Percentiles rank a stretch among this genome's conserved stretches.
Conservation (phyloP, 768 basidiomycete genomes). For the Cubamyces lactineus region DNA sequence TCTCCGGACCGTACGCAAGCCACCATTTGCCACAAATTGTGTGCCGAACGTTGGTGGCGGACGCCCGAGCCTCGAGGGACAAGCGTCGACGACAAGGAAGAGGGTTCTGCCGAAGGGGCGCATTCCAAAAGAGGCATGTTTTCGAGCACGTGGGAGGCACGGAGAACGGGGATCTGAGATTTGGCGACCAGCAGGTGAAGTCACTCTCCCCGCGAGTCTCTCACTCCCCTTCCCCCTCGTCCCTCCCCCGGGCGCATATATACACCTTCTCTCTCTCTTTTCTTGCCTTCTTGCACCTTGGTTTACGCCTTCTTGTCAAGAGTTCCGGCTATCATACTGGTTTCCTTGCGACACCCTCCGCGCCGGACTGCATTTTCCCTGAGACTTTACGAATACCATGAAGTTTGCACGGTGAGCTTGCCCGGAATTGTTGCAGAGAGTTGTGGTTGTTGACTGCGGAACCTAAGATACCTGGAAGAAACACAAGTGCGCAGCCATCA, state of each 20-base stretch:
- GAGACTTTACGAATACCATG: conserved; percentile 12
- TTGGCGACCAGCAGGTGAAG: conserved; percentile 7
- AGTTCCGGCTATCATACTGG: neutral
- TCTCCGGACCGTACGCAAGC: neutral
- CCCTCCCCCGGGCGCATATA: neutral
- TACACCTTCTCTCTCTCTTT: neutral
- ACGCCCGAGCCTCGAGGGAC: too few relatives aligned
- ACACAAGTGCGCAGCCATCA: conserved; percentile 6
- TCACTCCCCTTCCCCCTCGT: neutral
- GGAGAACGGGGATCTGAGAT: neutral
- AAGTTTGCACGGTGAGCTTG: conserved; percentile 20
- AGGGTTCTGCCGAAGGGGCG: neutral
- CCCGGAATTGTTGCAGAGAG: too few relatives aligned
- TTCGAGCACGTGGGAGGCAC: conserved; percentile 11
- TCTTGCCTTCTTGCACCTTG: neutral
- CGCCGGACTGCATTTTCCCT: too few relatives aligned
- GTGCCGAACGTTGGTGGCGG: neutral
- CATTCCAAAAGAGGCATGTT: neutral
- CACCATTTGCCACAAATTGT: neutral
- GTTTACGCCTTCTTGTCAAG: neutral
- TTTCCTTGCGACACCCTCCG: neutral
- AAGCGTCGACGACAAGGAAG: neutral
- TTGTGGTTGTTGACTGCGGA: neutral
- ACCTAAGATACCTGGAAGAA: conserved; percentile 19
- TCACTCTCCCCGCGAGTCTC: neutral